phyloP scores from a whole-genome alignment of 75 land plant genomes.

The Picea sitchensis region DNA sequence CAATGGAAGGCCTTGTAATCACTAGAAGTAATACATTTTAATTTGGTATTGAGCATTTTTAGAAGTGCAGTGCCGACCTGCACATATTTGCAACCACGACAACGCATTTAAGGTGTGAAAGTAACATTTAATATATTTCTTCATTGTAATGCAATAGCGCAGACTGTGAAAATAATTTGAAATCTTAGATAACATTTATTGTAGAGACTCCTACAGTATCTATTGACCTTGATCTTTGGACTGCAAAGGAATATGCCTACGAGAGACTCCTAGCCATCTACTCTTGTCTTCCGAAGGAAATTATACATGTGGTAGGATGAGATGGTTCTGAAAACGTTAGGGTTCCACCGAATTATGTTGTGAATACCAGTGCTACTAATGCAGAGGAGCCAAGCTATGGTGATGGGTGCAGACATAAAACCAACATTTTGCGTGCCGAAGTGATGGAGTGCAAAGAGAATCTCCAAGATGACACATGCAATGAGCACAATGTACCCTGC shows the following conservation, averaged over 20 bases:
- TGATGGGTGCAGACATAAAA: constrained; percentile 70
- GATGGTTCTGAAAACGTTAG: constrained; percentile 41
- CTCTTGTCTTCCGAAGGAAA: constrained; percentile 43
- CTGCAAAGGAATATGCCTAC: constrained; percentile 66
- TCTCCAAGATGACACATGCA: constrained; percentile 57
- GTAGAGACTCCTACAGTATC: too few species aligned
- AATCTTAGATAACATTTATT: too few species aligned
- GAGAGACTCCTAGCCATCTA: constrained; percentile 72
- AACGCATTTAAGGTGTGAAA: too few species aligned
- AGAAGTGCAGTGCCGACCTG: too few species aligned
- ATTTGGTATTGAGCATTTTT: too few species aligned
- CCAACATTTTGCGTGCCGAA: constrained; percentile 73
- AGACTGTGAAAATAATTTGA: too few species aligned
- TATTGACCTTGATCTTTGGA: too few species aligned
- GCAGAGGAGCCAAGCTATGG: constrained; percentile 65
- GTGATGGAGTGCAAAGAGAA: constrained; percentile 68
- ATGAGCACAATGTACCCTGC: constrained; percentile 47
- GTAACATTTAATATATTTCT: too few species aligned
- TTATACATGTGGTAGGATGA: constrained; percentile 65
- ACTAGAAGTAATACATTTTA: too few species aligned
- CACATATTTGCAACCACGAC: too few species aligned
- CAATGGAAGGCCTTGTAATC: too few species aligned
- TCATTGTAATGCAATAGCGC: too few species aligned
- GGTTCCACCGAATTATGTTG: constrained; percentile 72
- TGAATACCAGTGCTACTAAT: constrained; percentile 53